A percentile compares a stretch with the other conserved stretches of the same genome.
Evolutionary conservation across 345 rosid genomes (phyloP).

Genomic region (Rhodamnia argentea): DNA sequence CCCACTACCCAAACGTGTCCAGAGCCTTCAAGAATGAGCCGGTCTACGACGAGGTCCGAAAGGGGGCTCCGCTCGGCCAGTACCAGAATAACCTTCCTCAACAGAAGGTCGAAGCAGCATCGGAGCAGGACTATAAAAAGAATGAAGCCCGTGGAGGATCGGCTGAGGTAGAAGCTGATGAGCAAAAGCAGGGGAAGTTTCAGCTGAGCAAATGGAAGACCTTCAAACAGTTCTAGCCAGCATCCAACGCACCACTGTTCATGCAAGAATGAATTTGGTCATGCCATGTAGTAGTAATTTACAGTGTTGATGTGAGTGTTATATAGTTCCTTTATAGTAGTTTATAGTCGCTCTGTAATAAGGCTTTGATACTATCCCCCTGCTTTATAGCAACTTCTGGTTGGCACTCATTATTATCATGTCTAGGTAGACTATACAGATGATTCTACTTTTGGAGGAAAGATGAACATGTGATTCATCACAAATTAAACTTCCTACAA

Average conservation of each 20-base stretch:
- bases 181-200: constrained; percentile 9
- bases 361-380: background rate
- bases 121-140: background rate
- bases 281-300: background rate
- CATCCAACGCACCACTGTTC: background rate
- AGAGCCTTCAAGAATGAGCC: constrained; percentile 11
- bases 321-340: background rate
- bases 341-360: background rate
- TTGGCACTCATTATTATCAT: background rate
- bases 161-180: background rate
- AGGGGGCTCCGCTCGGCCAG: background rate
- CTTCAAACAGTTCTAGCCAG: background rate
- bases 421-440: background rate
- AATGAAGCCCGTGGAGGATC: background rate
- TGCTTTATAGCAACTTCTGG: background rate
- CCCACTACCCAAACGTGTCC: constrained; percentile 25
- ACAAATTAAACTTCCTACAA: background rate
- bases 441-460: background rate
- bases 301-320: background rate
- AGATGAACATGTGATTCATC: background rate
- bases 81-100: background rate
- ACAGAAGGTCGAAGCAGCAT: background rate
- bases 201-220: constrained; percentile 1
- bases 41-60: background rate
- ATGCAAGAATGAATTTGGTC: background rate